Evolutionary conservation across 306 rosid genomes (phyloP).

Genomic region (Corylus avellana): DNA sequence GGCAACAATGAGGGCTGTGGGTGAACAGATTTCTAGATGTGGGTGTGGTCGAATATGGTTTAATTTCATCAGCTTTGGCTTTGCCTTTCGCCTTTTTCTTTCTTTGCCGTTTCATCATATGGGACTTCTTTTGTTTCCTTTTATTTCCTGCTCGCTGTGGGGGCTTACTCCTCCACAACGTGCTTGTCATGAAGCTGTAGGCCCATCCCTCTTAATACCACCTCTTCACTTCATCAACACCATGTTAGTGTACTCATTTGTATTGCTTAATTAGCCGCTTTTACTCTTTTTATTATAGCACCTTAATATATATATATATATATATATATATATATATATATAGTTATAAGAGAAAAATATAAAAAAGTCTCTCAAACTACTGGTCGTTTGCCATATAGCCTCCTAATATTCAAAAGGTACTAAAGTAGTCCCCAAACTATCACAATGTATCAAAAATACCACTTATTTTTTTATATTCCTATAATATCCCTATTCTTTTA

Average conservation of each 20-base stretch:
- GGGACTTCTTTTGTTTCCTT: slow-evolving; percentile 31
- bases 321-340: too few relatives aligned
- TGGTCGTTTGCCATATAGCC: too few relatives aligned
- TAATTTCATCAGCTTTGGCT: slow-evolving; percentile 40
- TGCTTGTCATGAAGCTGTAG: slow-evolving; percentile 80
- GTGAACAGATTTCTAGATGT: slow-evolving; percentile 33
- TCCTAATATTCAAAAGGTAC: too few relatives aligned
- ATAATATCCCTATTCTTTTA: too few relatives aligned
- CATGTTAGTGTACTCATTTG: slow-evolving; percentile 24
- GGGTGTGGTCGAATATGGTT: slow-evolving; percentile 38
- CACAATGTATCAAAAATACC: too few relatives aligned
- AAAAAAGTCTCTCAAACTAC: too few relatives aligned
- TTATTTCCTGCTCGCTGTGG: slow-evolving; percentile 26
- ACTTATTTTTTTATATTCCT: too few relatives aligned
- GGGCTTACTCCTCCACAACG: slow-evolving; percentile 51
- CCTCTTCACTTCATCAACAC: neutral
- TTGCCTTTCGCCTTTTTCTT: slow-evolving; percentile 33
- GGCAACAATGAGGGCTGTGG: slow-evolving; percentile 26
- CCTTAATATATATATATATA: neutral
- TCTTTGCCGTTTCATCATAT: slow-evolving; percentile 34
- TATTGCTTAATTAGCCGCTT: slow-evolving; percentile 35
- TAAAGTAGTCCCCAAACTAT: too few relatives aligned
- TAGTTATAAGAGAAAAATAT: too few relatives aligned
- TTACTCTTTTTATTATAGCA: slow-evolving; percentile 38
- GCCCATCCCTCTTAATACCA: slow-evolving; percentile 38